Base-by-base conservation (phyloP, 768 basidiomycete species). In the Agaricus sinodeliciosus region DNA sequence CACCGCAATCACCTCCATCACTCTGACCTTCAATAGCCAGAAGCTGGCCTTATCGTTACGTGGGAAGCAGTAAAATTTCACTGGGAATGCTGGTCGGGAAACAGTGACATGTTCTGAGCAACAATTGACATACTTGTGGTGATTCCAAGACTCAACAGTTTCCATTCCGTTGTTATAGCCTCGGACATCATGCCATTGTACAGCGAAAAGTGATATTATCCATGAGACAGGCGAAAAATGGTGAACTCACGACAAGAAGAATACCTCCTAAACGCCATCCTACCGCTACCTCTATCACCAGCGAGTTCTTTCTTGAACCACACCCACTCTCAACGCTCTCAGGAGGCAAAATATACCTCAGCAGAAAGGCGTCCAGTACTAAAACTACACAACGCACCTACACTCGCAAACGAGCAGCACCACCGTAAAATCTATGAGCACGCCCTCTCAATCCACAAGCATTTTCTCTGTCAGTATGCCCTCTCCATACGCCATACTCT, bases 401-500 rank as follows among this genome's bases (percentile, higher is more conserved):
- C 75, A 72, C 72, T 68, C 60, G 59, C 16, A 55, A 50, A 59
- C 56, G 64, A 69, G 65, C 57, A 64, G 64, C 67, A 57, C 57
- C 60, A 63, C 56, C 57, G 57, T 50, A 52, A 43, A 27, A 48
- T 54, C 50, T 37, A 12, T 31, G 19, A 11, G 27, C 39, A 16
- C 26, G 13, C 26, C 44, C n/a, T 31, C 13, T 71, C 69, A 85
- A 67, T 90, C 87, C 62, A 91, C 84, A 71, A 87, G 75, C 81
- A 89, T 81, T 65, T 79, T 81, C 60, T 91, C 92, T 22, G 92
- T 93, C 61, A 87, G 82, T 56, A 95, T 74, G 37, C 92, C 92
- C 67, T 94, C 90, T 57, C 81, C 84, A 66, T 90, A 94, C 25
- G 93, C 90, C 81, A 91, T 87, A 62, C 91, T 93, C 75, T 97